Evolutionary conservation across 2,329 filamentous ascomycete species (phyloP).

Genomic region (Cadophora gregata): DNA sequence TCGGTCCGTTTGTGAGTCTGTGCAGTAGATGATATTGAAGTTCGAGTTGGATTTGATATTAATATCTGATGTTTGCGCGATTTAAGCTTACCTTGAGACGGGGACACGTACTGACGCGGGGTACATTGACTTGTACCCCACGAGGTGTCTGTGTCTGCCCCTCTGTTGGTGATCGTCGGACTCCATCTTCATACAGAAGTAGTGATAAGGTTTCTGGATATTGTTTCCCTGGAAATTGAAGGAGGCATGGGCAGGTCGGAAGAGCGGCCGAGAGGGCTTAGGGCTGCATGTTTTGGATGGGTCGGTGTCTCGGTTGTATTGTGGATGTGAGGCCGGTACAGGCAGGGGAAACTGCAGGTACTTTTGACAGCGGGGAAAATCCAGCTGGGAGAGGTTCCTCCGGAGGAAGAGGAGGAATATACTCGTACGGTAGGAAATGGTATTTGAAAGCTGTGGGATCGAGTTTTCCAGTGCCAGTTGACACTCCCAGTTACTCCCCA

Average conservation of each 20-base stretch:
- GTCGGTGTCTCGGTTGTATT: slow-evolving; percentile 9
- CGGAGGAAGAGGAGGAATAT: background rate
- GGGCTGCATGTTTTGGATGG: background rate
- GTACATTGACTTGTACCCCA: background rate
- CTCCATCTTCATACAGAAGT: background rate
- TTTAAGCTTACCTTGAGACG: background rate
- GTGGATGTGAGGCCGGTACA: background rate
- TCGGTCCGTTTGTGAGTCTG: slow-evolving; percentile 4
- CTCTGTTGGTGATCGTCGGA: background rate
- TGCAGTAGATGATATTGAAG: background rate
- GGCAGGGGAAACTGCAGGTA: background rate
- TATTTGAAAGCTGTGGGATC: background rate
- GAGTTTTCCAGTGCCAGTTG: background rate
- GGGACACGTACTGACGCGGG: background rate
- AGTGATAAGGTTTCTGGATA: slow-evolving; percentile 6
- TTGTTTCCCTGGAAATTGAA: background rate
- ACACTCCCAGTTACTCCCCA: background rate
- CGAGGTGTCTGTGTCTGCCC: background rate
- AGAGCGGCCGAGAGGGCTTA: background rate
- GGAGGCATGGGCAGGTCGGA: background rate
- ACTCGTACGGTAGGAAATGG: background rate
- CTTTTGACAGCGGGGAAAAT: background rate
- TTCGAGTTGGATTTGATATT: background rate
- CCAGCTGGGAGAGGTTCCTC: background rate
- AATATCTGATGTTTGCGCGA: slow-evolving; percentile 7